Evolutionary conservation across 2,329 filamentous ascomycete genomes (phyloP).

Genomic region (Xylaria sp.): DNA sequence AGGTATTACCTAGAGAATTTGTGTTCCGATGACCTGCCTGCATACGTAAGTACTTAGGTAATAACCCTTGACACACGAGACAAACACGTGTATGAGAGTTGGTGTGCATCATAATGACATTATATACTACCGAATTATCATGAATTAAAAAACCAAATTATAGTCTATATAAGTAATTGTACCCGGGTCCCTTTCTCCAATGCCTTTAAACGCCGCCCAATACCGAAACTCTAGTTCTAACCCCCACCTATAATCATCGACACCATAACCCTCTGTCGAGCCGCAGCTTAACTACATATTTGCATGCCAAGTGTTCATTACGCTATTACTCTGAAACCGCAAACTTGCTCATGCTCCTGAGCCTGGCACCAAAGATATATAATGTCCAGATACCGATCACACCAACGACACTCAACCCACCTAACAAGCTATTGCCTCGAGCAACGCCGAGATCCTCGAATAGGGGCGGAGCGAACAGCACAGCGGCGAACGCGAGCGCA

Average conservation of each 20-base stretch:
- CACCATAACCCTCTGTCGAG: background rate
- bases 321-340: conserved; percentile 52
- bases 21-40: background rate
- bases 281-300: background rate
- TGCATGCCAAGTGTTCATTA: background rate
- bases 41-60: background rate
- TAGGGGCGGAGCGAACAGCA: conserved; percentile 70
- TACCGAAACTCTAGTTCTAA: background rate
- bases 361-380: conserved; percentile 65
- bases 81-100: background rate
- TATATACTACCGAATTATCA: background rate
- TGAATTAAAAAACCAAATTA: background rate
- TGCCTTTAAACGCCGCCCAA: conserved; percentile 1
- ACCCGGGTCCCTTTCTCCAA: background rate
- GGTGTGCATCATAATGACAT: conserved; percentile 5
- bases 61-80: background rate
- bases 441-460: conserved; percentile 68
- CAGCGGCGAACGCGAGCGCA: conserved; percentile 68
- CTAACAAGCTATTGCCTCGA: conserved; percentile 57
- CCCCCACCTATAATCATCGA: background rate
- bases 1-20: background rate
- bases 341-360: conserved; percentile 69
- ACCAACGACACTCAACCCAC: conserved; percentile 63
- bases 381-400: conserved; percentile 70
- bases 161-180: background rate